Conservation (phyloP, 2,329 filamentous ascomycete genomes). For the Teratosphaeria epicoccoides region DNA sequence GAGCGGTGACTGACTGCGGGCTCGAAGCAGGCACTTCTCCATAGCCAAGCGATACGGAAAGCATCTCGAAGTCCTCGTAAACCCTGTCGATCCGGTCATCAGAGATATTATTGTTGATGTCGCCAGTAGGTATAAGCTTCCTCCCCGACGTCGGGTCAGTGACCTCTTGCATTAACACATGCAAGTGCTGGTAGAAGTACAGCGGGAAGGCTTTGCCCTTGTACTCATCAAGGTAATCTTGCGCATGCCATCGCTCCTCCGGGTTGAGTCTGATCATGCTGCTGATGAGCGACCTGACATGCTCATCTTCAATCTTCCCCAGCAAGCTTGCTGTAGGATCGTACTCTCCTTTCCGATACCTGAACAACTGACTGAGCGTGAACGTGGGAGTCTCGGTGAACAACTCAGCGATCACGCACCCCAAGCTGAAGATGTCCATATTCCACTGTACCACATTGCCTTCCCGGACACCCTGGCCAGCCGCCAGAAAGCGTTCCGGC, state of each 20-base stretch:
- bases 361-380: conserved; percentile 89
- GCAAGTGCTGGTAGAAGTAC: conserved; percentile 95
- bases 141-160: conserved; percentile 81
- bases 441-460: conserved; percentile 52
- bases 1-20: conserved; percentile 27
- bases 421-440: conserved; percentile 97
- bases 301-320: conserved; percentile 74
- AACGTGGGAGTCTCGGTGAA: conserved; percentile 96
- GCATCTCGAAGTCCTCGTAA: conserved; percentile 93
- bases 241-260: conserved; percentile 80
- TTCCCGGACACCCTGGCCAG: conserved; percentile 48
- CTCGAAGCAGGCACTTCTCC: conserved; percentile 31
- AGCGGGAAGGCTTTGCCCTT: conserved; percentile 84
- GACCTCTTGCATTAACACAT: conserved; percentile 94
- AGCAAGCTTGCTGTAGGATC: conserved; percentile 73
- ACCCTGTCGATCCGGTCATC: conserved; percentile 92
- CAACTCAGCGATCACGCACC: conserved; percentile 92
- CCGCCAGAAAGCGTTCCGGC: conserved; percentile 76
- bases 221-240: conserved; percentile 89
- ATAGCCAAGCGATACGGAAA: conserved; percentile 84
- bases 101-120: conserved; percentile 68
- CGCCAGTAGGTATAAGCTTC: conserved; percentile 55
- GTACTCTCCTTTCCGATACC: conserved; percentile 86
- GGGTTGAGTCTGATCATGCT: conserved; percentile 97
- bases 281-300: conserved; percentile 76